Percentiles rank a stretch among this genome's conserved stretches.
Evolutionary conservation across 2,329 filamentous ascomycete genomes (phyloP).

Genomic region (Whalleya microplaca): DNA sequence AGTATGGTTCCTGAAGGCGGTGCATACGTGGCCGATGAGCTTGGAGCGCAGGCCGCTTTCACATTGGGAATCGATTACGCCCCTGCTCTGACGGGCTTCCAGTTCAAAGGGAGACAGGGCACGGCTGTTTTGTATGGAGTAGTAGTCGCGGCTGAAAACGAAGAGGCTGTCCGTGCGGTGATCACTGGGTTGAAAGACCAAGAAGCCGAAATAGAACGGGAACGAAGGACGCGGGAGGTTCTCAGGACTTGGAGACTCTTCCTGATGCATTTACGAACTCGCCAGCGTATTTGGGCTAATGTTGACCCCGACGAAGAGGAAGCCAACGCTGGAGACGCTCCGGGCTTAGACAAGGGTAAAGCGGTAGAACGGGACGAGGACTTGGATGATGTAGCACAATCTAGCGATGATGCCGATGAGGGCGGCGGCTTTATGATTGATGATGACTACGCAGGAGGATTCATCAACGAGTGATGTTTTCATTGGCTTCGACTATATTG

Average conservation of each 20-base stretch:
- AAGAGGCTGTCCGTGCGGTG: slow-evolving; percentile 72
- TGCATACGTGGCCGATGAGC: slow-evolving; percentile 65
- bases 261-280: slow-evolving; percentile 75
- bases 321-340: slow-evolving; percentile 36
- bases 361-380: slow-evolving; percentile 28
- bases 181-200: slow-evolving; percentile 70
- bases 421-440: slow-evolving; percentile 48
- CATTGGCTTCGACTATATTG: neutral
- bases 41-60: slow-evolving; percentile 72
- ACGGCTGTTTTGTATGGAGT: slow-evolving; percentile 81
- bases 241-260: slow-evolving; percentile 76
- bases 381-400: slow-evolving; percentile 36
- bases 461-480: slow-evolving; percentile 43
- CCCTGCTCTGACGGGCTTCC: slow-evolving; percentile 87
- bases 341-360: slow-evolving; percentile 40
- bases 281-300: slow-evolving; percentile 70
- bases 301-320: slow-evolving; percentile 53
- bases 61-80: slow-evolving; percentile 83
- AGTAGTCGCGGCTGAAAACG: slow-evolving; percentile 73
- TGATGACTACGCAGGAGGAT: slow-evolving; percentile 45
- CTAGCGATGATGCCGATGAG: slow-evolving; percentile 41
- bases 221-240: slow-evolving; percentile 63
- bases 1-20: slow-evolving; percentile 88
- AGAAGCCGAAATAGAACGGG: slow-evolving; percentile 64
- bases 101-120: slow-evolving; percentile 83